Base-by-base conservation (phyloP, 2,329 filamentous ascomycete genomes). In the Parastagonospora avenae region DNA sequence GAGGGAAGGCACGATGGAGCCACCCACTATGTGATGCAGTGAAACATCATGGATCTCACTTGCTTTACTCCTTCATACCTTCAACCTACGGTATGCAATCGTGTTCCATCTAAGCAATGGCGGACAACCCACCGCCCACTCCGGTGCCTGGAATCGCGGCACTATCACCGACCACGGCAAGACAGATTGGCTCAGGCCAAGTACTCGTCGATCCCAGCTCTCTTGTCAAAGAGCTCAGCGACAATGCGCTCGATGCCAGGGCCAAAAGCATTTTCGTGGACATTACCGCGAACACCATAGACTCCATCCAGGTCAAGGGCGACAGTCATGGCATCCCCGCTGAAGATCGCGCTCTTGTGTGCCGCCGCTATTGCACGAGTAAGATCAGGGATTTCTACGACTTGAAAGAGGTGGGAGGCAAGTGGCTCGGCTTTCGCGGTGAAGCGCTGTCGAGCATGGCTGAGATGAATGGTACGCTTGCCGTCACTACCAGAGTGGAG, bases 151-250 rank as follows among this genome's bases (percentile, higher is more conserved):
- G 61, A 39, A 79, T 80, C 50, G 63, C 73, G 40, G 72, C 73
- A 47, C 73, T 80, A 11, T 72, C 76, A 28, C 65, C 71, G 36
- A 62, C 69, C 4, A 76, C 76, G 11, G 75, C 81, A 16, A 80
- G 80, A 40, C 79, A 83, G 9, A 77, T 92, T 6, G 82, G 85
- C 31, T 85, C 88, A 7, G 78, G 83, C 2, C 78, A 86, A 59
- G 79, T 81, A 39, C 79, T 92, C 42, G 77, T 81, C 4, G 82
- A 83, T 7, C 81, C 89, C 0, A 74, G 78, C 10, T 81, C 82
- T 9, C 74, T 90, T 2, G 82, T 91, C 60, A 92, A 92, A 66
- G 90, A 92, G 71, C 83, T 92, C 4, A 72, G 92, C 29, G 90
- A 92, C 61, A 92, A 93, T 70, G 81, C 88, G 37, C 80, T 92